Conservation (phyloP, 208 protist genomes). For the Polymyxa betae region DNA sequence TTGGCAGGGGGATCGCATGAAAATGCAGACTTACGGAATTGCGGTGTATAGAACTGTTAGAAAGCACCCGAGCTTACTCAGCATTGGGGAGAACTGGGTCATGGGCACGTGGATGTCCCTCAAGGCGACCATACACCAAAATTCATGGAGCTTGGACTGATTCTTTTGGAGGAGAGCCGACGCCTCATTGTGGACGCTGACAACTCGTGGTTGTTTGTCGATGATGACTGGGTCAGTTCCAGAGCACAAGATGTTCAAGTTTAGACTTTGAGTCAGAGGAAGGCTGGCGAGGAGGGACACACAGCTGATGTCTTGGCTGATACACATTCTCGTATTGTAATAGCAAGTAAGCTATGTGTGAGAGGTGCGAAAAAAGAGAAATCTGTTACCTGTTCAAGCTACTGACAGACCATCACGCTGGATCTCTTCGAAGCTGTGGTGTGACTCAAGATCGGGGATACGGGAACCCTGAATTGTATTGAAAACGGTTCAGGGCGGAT, state of each 20-base stretch:
- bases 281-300: neutral
- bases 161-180: neutral
- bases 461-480: neutral
- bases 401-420: too few relatives aligned
- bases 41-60: too few relatives aligned
- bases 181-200: neutral
- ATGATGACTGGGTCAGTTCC: neutral
- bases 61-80: too few relatives aligned
- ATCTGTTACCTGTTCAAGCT: too few relatives aligned
- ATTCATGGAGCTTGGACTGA: neutral
- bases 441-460: neutral
- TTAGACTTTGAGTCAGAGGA: neutral
- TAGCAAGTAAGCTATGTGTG: too few relatives aligned
- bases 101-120: too few relatives aligned
- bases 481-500: neutral
- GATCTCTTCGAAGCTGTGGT: neutral
- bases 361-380: too few relatives aligned
- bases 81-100: too few relatives aligned
- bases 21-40: too few relatives aligned
- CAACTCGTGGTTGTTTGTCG: neutral
- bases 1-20: too few relatives aligned
- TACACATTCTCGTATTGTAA: too few relatives aligned
- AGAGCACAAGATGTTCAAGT: neutral
- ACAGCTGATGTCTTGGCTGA: neutral
- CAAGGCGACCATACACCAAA: neutral